Evolutionary conservation across 2,329 filamentous ascomycete species (phyloP), one percentile per base, ranked within the genome.

Genomic region (Hysterium pulicare): DNA sequence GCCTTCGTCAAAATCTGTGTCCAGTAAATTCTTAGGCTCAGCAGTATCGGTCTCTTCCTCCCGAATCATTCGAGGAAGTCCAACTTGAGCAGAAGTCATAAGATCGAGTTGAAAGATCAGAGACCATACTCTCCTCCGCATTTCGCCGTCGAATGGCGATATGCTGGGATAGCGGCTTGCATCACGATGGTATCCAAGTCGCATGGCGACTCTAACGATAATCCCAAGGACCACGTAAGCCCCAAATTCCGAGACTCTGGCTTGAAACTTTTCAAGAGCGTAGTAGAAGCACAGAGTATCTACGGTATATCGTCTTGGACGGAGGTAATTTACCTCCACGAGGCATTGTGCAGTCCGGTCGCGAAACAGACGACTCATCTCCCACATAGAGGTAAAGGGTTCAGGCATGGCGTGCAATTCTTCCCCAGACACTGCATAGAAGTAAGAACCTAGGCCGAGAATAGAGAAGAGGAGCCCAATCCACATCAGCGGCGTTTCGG

Each of bases 151-250:
- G 26, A 75, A 71, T 0, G 61, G 55, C 0, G 66, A 62, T 20
- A 76, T 66, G 5, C 52, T 57, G 0, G 59, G 55, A 47, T 73
- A 75, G 35, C 71, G 64, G 4, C 56, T 64, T 0, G 70, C 62
- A 44, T 76, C 74, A 40, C 71, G 53, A 45, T 77, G 73, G 41
- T 72, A 71, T 6, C 71, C 71, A 62, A 71, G 69, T 4, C 67
- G 55, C 15, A 72, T 47, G 8, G 69, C 64, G 7, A 72, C 53
- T 4, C 68, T 59, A 28, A 70, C 55, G 5, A 70, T 49, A 10
- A 68, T 53, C 3, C 70, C 70, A 33, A 69, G 57, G 17, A 67
- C 53, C n/a, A 72, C 57, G 68, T 70, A 73, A 0, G 70, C 53
- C 17, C 68, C 66, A 19, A 63, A 46, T 22, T 63, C 48, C 17